These are phyloP conservation scores for Pleurotus eryngii DNA, from an alignment of 768 basidiomycete genomes.

Conservation along the genomic window DNA sequence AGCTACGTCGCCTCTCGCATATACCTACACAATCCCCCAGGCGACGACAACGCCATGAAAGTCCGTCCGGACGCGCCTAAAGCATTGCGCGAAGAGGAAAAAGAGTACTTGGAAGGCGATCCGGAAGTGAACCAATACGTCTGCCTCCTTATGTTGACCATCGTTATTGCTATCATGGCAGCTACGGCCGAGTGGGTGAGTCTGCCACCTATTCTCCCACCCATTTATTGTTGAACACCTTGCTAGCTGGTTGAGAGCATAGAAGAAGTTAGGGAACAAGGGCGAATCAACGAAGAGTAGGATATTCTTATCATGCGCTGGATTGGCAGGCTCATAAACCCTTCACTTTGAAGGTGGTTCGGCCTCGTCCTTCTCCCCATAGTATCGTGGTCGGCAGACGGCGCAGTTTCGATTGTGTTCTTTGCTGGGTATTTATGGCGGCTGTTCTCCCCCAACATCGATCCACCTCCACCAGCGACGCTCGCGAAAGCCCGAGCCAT, in stretches of 20 bases:
- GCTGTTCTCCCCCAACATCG: slow-evolving; percentile 25
- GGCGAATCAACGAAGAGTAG: slow-evolving; percentile 51
- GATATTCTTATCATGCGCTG: slow-evolving; percentile 7
- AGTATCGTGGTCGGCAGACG: slow-evolving; percentile 73
- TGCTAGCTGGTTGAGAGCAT: slow-evolving; percentile 62
- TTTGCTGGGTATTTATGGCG: slow-evolving; percentile 45
- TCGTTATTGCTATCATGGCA: slow-evolving; percentile 61
- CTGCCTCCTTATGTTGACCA: slow-evolving; percentile 47
- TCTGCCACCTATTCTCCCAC: slow-evolving; percentile 11
- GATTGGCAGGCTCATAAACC: too few relatives aligned
- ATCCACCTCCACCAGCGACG: slow-evolving; percentile 41
- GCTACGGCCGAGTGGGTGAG: slow-evolving; percentile 68
- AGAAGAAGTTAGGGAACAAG: slow-evolving; percentile 43
- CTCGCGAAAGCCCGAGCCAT: slow-evolving; percentile 69
- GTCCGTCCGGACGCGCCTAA: slow-evolving; percentile 42
- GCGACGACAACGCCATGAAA: slow-evolving; percentile 44
- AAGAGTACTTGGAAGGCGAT: slow-evolving; percentile 30
- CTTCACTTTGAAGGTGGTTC: slow-evolving; percentile 50
- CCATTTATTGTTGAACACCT: not conserved
- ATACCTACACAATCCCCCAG: slow-evolving; percentile 70
- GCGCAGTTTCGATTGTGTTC: slow-evolving; percentile 54
- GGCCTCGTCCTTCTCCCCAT: slow-evolving; percentile 70
- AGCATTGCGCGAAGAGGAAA: slow-evolving; percentile 38
- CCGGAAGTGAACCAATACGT: slow-evolving; percentile 66
- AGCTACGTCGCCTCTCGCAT: slow-evolving; percentile 69